Evolutionary conservation across 176 grass and related monocot species (phyloP), one percentile per base, ranked within the genome.

Genomic region (Chloris gayana): DNA sequence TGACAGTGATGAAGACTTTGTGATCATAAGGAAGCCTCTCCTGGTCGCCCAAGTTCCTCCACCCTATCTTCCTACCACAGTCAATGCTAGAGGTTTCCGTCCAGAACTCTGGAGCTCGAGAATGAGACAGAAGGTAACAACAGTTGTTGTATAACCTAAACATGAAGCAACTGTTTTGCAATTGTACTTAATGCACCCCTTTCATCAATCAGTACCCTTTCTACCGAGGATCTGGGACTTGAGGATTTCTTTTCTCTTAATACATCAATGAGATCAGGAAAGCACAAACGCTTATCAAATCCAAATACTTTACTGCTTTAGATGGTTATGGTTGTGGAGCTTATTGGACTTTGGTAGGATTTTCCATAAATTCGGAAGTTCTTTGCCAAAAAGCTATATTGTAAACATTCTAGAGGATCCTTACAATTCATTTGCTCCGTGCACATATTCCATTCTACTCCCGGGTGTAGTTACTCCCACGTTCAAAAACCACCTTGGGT

Each of bases 1-100:
- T 35, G 95, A 98, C 64, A 94, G 88, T 15, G 92, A 94, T 87
- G 95, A 98, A 83, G 95, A 98, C 85, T 94, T 98, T 75, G 87
- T 94, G 13, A 81, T 98, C 35, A 85, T 92, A 87, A 89, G 92
- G 76, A 90, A 88, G 66, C 95, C 95, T 9, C 85, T 98, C 79
- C 80, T 94, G 56, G 72, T 88, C 46, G 74, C 95, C 59, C 89
- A 94, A 75, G 74, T 81, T 26, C 77, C 87, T 46, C 68, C 85
- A 32, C 29, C 80, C 64, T 97, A 91, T 85, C 72, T 91, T 44
- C 79, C 89, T 24, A 90, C 44, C 35, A 84, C 84, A 0, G 64
- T 68, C 4, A 83, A 90, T 69, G 49, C 49, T 37, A 86, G 76
- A 85, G 85, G 79, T 37, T 83, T 69, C 68, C 85, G 89, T 75